These are phyloP conservation scores for Candida ascalaphidarum DNA, from an alignment of 805 yeast genomes.

Conservation along the genomic window DNA sequence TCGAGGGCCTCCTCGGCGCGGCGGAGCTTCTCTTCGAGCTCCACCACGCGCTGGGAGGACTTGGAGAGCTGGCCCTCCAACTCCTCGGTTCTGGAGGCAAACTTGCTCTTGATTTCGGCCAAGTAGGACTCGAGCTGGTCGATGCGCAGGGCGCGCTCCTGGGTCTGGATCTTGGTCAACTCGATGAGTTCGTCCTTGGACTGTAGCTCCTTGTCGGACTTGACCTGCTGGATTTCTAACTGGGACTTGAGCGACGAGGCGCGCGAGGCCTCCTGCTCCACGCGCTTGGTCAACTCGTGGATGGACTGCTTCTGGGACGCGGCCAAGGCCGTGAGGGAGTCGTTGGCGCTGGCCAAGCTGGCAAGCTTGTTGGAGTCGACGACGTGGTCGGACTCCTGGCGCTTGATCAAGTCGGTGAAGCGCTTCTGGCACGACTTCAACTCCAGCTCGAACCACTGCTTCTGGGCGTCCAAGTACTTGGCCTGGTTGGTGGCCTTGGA, in stretches of 20 bases:
- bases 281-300: conserved; percentile 38
- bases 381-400: conserved; percentile 28
- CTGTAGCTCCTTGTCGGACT: conserved; percentile 25
- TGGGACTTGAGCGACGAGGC: conserved; percentile 14
- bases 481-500: conserved; percentile 27
- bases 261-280: conserved; percentile 15
- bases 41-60: conserved; percentile 19
- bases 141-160: conserved; percentile 45
- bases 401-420: conserved; percentile 29
- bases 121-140: conserved; percentile 42
- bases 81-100: conserved; percentile 25
- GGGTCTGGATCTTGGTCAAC: conserved; percentile 44
- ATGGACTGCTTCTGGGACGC: conserved; percentile 31
- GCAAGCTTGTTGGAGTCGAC: conserved; percentile 19
- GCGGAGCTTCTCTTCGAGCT: conserved; percentile 26
- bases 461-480: conserved; percentile 24
- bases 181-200: conserved; percentile 54
- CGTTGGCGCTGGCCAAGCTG: conserved; percentile 25
- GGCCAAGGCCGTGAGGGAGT: conserved; percentile 24
- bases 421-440: conserved; percentile 24
- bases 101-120: conserved; percentile 30
- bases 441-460: conserved; percentile 32
- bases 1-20: conserved; percentile 35
- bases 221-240: conserved; percentile 40
- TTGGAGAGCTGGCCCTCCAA: conserved; percentile 24